Evolutionary conservation across 2,329 filamentous ascomycete species (phyloP), one percentile per base, ranked within the genome.

Genomic region (Phialemoniopsis sp.): DNA sequence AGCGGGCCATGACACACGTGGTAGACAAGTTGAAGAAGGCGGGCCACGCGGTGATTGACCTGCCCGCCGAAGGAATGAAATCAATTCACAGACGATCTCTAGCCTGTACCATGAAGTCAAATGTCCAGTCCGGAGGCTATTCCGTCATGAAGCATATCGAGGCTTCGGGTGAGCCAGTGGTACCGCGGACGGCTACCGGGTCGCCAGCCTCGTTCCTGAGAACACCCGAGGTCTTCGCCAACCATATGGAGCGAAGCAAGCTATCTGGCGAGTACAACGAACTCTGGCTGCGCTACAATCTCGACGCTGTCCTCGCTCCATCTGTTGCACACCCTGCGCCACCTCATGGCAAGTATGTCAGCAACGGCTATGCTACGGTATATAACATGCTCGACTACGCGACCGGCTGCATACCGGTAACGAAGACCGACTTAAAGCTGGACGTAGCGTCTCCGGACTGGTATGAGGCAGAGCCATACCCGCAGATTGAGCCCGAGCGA

Each of bases 361-460:
- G 18, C 6, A 40, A 40, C 18, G n/a, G 18, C 9, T 40, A 40
- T 19, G 38, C 38, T 14, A 31, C 18, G 3, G 30, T 40, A 9
- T 40, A 35, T 33, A 36, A 40, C 26, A 32, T 49, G 13, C 43
- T 47, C 10, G 50, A 54, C 37, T 39, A 54, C 3, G 47, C 48
- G 8, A 52, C 49, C 12, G 51, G 51, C 9, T 37, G 50, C 3
- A 52, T 56, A 19, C 51, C 50, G 2, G 49, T 56, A 4, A 52
- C 46, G 13, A 40, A 47, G 29, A 49, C 53, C 3, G 44, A 55
- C 37, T 29, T 48, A 21, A 40, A 51, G 28, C 43, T 47, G 19
- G 48, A 57, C 21, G 31, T 45, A 8, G 38, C 50, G 19, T 43
- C 44, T 8, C 19, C n/a, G 7, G 47, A 51, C 31, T 56, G 50